Percentiles rank a stretch among this genome's conserved stretches.
phyloP scores from a whole-genome alignment of 345 rosid species.

The Theobroma cacao region DNA sequence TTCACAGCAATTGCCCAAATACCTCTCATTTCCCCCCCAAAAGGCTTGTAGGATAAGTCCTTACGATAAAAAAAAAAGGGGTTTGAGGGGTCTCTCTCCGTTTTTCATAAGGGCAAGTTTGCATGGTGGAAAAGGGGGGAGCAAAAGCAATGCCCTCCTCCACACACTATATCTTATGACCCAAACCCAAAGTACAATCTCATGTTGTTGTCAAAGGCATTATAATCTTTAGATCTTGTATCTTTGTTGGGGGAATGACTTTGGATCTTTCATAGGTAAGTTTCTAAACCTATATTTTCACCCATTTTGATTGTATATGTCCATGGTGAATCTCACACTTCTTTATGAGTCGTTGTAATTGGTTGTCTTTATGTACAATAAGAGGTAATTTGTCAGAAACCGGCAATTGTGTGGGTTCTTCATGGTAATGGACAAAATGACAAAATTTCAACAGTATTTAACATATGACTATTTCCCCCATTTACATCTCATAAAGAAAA shows the following conservation, averaged over 20 bases:
- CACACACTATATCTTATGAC: no score
- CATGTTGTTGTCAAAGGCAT: neutral
- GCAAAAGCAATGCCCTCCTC: no score
- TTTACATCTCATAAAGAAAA: no score
- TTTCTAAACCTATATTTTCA: neutral
- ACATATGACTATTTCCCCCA: no score
- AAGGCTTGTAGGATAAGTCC: conserved; percentile 2
- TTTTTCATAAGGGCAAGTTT: neutral
- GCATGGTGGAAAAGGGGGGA: no score
- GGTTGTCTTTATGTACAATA: neutral
- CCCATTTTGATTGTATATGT: neutral
- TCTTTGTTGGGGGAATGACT: neutral
- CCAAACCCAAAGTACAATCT: neutral
- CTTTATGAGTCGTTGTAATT: neutral
- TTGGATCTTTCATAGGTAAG: neutral
- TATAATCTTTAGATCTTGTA: neutral
- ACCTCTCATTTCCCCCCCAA: neutral
- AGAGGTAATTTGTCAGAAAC: neutral
- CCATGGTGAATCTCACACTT: neutral
- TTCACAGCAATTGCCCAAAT: conserved; percentile 41
- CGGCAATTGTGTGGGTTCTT: neutral
- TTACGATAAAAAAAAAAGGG: neutral
- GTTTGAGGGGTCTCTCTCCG: neutral
- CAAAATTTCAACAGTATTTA: no score
- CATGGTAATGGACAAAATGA: no score